Conservation (phyloP, 1,284 basidiomycete species). For the Wallemia hederae region DNA sequence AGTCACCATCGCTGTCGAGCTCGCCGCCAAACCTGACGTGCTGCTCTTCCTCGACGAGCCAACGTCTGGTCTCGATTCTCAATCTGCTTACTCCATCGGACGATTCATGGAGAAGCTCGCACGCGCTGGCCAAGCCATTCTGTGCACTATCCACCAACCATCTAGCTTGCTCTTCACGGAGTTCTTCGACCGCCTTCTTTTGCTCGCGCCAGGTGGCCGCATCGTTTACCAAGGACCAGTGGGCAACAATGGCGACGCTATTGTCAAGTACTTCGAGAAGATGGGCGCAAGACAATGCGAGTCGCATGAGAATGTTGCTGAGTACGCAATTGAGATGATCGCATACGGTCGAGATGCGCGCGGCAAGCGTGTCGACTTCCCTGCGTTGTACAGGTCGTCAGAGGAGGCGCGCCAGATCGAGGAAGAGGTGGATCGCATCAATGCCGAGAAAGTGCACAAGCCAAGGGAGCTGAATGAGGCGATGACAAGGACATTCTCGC, state of each 20-base stretch:
- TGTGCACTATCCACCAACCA: constrained; percentile 29
- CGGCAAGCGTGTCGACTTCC: constrained; percentile 42
- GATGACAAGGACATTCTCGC: constrained; percentile 25
- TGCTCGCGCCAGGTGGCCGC: constrained; percentile 12
- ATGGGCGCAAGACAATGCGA: constrained; percentile 22
- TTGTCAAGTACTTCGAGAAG: constrained; percentile 23
- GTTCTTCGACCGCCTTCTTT: constrained; percentile 28
- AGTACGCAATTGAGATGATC: constrained; percentile 28
- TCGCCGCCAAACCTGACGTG: constrained; percentile 27
- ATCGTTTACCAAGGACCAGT: constrained; percentile 11
- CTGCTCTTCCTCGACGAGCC: constrained; percentile 25
- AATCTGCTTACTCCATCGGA: constrained; percentile 27
- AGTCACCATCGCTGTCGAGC: constrained; percentile 29
- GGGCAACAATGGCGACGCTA: constrained; percentile 3
- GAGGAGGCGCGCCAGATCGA: constrained; percentile 18
- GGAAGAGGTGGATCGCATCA: constrained; percentile 19
- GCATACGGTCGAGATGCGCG: constrained; percentile 37
- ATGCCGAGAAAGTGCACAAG: constrained; percentile 11
- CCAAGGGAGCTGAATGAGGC: constrained; percentile 5
- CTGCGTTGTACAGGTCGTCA: constrained; percentile 34
- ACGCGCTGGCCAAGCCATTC: constrained; percentile 33
- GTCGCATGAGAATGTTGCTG: constrained; percentile 23
- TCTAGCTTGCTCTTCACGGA: constrained; percentile 30
- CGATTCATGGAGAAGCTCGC: constrained; percentile 34
- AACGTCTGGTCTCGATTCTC: constrained; percentile 27